Conservation (phyloP, 257 asterid species). For the Rubia yunnanensis region DNA sequence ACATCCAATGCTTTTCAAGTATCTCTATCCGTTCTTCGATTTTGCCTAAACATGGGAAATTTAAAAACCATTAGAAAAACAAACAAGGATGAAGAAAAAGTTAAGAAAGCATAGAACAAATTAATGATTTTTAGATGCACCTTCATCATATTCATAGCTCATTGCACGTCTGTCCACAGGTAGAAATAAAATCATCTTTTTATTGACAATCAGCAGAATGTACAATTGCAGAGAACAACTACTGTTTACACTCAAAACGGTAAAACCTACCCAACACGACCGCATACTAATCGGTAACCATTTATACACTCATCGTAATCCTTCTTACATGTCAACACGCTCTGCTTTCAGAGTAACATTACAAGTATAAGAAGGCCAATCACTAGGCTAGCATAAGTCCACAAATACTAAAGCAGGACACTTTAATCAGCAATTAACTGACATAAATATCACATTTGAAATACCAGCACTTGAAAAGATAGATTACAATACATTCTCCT, state of each 20-base stretch:
- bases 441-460: neutral
- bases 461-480: neutral
- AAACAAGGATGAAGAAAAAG: neutral
- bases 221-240: neutral
- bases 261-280: neutral
- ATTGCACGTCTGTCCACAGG: constrained; percentile 49
- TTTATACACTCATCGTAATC: neutral
- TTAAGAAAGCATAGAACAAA: neutral
- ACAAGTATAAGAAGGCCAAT: no score
- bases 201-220: constrained; percentile 1
- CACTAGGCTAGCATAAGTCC: neutral
- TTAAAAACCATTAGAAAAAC: constrained; percentile 5
- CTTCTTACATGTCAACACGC: neutral
- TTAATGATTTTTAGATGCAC: constrained; percentile 31
- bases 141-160: constrained; percentile 47
- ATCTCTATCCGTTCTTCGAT: constrained; percentile 52
- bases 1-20: constrained; percentile 78
- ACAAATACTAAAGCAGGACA: neutral
- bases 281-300: neutral
- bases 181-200: constrained; percentile 27
- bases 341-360: no score
- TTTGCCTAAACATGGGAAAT: constrained; percentile 36
- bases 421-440: neutral
- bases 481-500: neutral
- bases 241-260: neutral